Evolutionary conservation across 805 yeast species (phyloP).

Genomic region (Barnettozyma californica): DNA sequence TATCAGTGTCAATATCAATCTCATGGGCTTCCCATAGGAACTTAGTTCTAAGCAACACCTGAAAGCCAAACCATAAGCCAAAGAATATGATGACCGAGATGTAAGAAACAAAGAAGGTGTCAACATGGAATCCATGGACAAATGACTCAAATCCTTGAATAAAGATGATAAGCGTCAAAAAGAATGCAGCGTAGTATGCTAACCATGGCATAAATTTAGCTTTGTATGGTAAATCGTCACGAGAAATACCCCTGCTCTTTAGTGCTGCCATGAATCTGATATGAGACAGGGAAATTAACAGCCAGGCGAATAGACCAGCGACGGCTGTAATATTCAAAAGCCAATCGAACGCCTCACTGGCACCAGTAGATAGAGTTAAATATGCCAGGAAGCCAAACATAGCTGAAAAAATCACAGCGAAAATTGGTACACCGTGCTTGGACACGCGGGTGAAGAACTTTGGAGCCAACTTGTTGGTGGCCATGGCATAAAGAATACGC

Average conservation of each 20-base stretch:
- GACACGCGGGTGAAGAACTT: slow-evolving; percentile 42
- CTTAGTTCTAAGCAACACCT: slow-evolving; percentile 4
- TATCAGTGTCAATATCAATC: slow-evolving; percentile 8
- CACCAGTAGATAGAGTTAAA: slow-evolving; percentile 46
- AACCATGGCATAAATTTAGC: slow-evolving; percentile 60
- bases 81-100: slow-evolving; percentile 54
- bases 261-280: slow-evolving; percentile 62
- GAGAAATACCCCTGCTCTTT: slow-evolving; percentile 51
- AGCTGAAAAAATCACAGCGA: slow-evolving; percentile 49
- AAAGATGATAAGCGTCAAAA: slow-evolving; percentile 49
- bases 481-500: slow-evolving; percentile 55
- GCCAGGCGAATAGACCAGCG: slow-evolving; percentile 69
- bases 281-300: slow-evolving; percentile 54
- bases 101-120: slow-evolving; percentile 60
- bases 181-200: slow-evolving; percentile 54
- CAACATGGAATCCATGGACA: slow-evolving; percentile 42
- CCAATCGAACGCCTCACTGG: slow-evolving; percentile 59
- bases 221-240: slow-evolving; percentile 66
- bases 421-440: slow-evolving; percentile 51
- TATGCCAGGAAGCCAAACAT: slow-evolving; percentile 57
- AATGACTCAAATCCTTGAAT: slow-evolving; percentile 68
- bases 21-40: slow-evolving; percentile 3
- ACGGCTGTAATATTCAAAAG: slow-evolving; percentile 64
- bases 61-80: slow-evolving; percentile 5
- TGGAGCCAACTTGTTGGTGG: slow-evolving; percentile 53